These are phyloP conservation scores for Pythium volutum DNA, from an alignment of 352 stramenopile genomes.

Conservation along the genomic window DNA sequence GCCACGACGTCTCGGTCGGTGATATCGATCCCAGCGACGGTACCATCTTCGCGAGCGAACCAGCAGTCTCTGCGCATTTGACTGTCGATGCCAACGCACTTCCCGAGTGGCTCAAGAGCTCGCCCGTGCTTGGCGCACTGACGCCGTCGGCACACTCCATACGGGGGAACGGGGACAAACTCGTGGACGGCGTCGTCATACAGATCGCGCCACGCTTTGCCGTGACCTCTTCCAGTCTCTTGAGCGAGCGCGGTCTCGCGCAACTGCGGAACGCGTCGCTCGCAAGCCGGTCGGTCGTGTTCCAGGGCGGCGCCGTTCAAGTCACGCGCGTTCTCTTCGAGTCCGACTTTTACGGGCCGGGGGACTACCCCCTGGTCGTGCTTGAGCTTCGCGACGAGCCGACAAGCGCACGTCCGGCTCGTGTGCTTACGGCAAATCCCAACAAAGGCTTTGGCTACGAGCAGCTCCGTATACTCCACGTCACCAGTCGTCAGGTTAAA, in stretches of 20 bases:
- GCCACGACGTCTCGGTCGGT: not conserved
- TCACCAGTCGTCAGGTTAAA: not conserved
- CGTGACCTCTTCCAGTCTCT: conserved; percentile 10
- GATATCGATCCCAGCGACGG: not conserved
- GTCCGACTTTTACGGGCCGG: conserved; percentile 10
- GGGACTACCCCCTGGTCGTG: conserved; percentile 17
- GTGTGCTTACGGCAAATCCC: conserved; percentile 17
- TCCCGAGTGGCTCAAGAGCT: conserved; percentile 9
- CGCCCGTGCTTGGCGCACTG: conserved; percentile 6
- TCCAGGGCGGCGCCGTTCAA: not conserved
- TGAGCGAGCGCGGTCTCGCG: conserved; percentile 7
- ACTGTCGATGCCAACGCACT: not conserved
- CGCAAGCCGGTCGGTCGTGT: conserved; percentile 8
- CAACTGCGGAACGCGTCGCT: conserved; percentile 3
- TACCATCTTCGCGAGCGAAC: not conserved
- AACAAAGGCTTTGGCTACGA: conserved; percentile 18
- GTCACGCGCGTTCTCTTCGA: conserved; percentile 19
- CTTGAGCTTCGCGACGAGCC: conserved; percentile 14
- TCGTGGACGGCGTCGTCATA: conserved; percentile 24
- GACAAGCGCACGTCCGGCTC: not conserved
- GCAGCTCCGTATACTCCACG: conserved; percentile 1
- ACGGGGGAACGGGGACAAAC: not conserved
- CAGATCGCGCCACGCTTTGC: conserved; percentile 18
- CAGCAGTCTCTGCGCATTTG: too few species aligned
- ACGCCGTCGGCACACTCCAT: conserved; percentile 6